Evolutionary conservation across 2,329 filamentous ascomycete species (phyloP).

Genomic region (Albifimbria verrucaria): DNA sequence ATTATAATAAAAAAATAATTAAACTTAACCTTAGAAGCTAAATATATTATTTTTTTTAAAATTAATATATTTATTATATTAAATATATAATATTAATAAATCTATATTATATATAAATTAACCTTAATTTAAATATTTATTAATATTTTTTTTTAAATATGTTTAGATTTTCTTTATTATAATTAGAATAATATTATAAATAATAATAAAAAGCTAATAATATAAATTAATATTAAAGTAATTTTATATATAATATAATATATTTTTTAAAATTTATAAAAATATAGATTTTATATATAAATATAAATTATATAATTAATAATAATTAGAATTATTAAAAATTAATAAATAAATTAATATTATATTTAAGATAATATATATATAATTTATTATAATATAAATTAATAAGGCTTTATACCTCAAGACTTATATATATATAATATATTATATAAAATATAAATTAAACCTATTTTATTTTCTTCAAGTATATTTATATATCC

Average conservation of each 20-base stretch:
- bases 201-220: background rate
- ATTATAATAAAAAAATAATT: too few relatives aligned
- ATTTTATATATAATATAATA: too few relatives aligned
- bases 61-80: too few relatives aligned
- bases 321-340: background rate
- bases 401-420: background rate
- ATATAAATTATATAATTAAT: background rate
- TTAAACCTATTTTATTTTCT: background rate
- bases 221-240: too few relatives aligned
- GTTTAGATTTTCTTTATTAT: slow-evolving; percentile 4
- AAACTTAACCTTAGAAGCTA: too few relatives aligned
- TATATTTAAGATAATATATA: background rate
- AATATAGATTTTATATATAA: background rate
- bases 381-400: background rate
- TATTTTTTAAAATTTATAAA: too few relatives aligned
- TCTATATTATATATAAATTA: slow-evolving; percentile 6
- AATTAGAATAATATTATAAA: slow-evolving; percentile 6
- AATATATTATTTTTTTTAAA: too few relatives aligned
- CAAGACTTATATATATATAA: background rate
- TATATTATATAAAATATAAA: slow-evolving; percentile 2
- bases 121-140: slow-evolving; percentile 6
- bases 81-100: too few relatives aligned
- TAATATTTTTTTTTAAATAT: slow-evolving; percentile 8
- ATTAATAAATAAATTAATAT: background rate
- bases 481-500: background rate